Percentiles rank a stretch among this genome's conserved stretches.
These are phyloP conservation scores for Metarhizium robertsii DNA, from an alignment of 2,329 filamentous ascomycete genomes.

Conservation along the genomic window DNA sequence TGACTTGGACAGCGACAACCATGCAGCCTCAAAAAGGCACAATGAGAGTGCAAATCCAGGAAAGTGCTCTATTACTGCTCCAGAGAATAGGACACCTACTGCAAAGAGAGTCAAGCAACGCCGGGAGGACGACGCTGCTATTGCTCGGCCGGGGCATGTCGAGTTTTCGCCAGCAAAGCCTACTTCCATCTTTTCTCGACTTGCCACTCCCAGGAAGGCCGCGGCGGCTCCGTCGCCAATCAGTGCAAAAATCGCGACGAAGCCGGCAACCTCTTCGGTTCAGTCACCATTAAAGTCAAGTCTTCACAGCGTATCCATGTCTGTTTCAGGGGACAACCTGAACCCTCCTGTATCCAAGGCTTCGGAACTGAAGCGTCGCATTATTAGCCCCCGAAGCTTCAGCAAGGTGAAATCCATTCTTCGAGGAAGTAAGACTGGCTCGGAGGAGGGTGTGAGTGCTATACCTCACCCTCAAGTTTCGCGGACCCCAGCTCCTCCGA, in stretches of 20 bases:
- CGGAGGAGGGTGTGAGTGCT: slow-evolving; percentile 33
- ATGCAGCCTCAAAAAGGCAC: slow-evolving; percentile 15
- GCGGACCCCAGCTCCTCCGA: slow-evolving; percentile 36
- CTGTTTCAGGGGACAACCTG: slow-evolving; percentile 25
- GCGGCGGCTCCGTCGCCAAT: slow-evolving; percentile 40
- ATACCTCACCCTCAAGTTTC: slow-evolving; percentile 37
- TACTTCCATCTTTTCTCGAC: slow-evolving; percentile 41
- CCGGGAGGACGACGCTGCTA: slow-evolving; percentile 60
- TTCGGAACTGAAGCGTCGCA: slow-evolving; percentile 24
- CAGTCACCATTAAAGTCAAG: slow-evolving; percentile 40
- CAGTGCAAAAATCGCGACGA: slow-evolving; percentile 27
- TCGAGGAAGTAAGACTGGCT: slow-evolving; percentile 27
- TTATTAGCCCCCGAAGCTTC: slow-evolving; percentile 41
- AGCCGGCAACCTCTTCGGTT: slow-evolving; percentile 21
- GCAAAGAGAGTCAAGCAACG: slow-evolving; percentile 65
- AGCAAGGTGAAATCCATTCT: slow-evolving; percentile 52
- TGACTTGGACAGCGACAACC: slow-evolving; percentile 18
- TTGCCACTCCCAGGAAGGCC: slow-evolving; percentile 72
- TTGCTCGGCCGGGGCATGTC: slow-evolving; percentile 47
- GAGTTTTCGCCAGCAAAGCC: slow-evolving; percentile 31
- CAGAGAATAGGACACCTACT: slow-evolving; percentile 18
- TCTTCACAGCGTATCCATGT: slow-evolving; percentile 35
- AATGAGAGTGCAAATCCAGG: slow-evolving; percentile 11
- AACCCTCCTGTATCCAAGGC: slow-evolving; percentile 18
- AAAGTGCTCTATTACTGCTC: slow-evolving; percentile 8